These are phyloP conservation scores for Solanum megistacrolobum DNA, from an alignment of 257 asterid genomes.

Conservation along the genomic window DNA sequence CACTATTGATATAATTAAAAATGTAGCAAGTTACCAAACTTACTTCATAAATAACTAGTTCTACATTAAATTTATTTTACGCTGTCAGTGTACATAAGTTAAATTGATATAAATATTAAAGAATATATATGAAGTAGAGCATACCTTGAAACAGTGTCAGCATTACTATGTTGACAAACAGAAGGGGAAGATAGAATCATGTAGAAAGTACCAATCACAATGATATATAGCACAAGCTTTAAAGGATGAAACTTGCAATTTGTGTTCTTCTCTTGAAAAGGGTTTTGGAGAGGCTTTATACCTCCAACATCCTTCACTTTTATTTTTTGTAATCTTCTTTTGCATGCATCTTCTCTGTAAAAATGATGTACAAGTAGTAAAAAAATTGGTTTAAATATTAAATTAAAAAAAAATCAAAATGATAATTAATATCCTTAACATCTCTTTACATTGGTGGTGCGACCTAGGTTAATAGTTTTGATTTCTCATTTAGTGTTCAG, in stretches of 20 bases:
- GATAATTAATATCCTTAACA: background rate
- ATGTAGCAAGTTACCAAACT: too few relatives aligned
- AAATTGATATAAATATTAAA: background rate
- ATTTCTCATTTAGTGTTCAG: background rate
- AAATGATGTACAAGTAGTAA: background rate
- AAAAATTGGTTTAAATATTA: background rate
- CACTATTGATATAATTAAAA: too few relatives aligned
- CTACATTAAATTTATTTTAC: too few relatives aligned
- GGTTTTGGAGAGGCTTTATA: slow-evolving; percentile 26
- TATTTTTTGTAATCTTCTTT: slow-evolving; percentile 28
- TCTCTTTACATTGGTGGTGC: too few relatives aligned
- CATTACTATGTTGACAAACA: slow-evolving; percentile 26
- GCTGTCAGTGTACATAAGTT: background rate
- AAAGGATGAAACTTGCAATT: slow-evolving; percentile 41
- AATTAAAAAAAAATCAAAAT: background rate
- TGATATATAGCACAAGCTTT: slow-evolving; percentile 34
- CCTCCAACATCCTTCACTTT: slow-evolving; percentile 32
- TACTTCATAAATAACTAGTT: too few relatives aligned
- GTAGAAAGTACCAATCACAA: slow-evolving; percentile 29
- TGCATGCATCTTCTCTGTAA: slow-evolving; percentile 26
- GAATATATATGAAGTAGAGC: background rate
- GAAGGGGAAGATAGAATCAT: slow-evolving; percentile 42
- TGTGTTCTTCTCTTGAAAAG: slow-evolving; percentile 29
- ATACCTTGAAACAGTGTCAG: slow-evolving; percentile 35
- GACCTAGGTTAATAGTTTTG: background rate